Base-by-base conservation (phyloP, 495 filamentous ascomycete species). In the Hypoxylon lenormandii region DNA sequence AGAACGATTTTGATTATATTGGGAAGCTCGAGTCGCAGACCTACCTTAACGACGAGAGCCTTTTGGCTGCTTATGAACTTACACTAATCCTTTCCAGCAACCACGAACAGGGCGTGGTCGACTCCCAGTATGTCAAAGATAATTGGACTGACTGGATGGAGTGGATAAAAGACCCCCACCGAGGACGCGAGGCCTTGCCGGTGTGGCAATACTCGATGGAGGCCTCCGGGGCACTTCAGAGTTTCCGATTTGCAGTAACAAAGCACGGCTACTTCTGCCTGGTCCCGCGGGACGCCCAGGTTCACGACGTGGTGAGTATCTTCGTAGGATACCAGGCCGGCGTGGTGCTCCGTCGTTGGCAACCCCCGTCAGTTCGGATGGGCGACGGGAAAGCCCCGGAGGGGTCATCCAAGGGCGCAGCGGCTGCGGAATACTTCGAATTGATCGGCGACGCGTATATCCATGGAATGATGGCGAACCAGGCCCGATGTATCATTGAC, bases 401-500 rank as follows among this genome's bases (percentile, higher is more conserved):
- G 10, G 40, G 21, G 12, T n/a, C 37, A 1, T 11, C 26, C 19
- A 22, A 13, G 6, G 16, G 33, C 4, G 36, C 19, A 3, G 21
- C 18, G 40, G 22, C 5, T 10, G 48, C 55, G n/a, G 59, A 50
- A 10, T 59, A 70, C 16, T 69, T 56, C 26, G 57, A 68, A 38
- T 49, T 75, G 0, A 53, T 72, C 15, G 72, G 73, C 10, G 72
- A 74, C 26, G 49, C 55, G 0, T 76, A 68, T 43, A 64, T 73
- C 10, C 69, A 76, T 51, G 74, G 74, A 8, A 69, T 76, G 47
- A 76, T 76, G 72, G 46, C 52, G 12, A 73, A 73, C 11, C 64
- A 76, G 47, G 74, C 59, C 16, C 60, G 67, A 4, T 70, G 67
- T 19, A 65, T 70, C 19, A 74, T 18, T 18, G 67, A 60, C 4